A percentile compares a stretch with the other conserved stretches of the same genome.
phyloP scores from a whole-genome alignment of 2,329 filamentous ascomycete species.

The Paecilomyces dactylethromorphus region DNA sequence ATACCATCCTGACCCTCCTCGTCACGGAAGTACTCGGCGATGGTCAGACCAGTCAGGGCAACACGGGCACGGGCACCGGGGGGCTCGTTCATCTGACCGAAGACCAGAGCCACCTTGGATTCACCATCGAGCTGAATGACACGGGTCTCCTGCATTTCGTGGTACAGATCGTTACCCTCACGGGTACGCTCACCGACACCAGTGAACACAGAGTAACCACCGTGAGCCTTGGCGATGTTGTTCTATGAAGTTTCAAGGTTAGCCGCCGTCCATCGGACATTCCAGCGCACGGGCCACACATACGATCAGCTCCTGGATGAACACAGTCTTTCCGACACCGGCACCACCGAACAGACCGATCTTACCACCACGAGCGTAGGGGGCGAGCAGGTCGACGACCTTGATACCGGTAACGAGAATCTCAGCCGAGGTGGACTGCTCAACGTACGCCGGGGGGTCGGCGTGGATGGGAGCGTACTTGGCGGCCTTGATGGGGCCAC shows the following conservation, averaged over 20 bases:
- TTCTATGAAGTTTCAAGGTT: constrained; percentile 48
- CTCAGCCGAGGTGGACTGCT: constrained; percentile 95
- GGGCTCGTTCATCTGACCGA: constrained; percentile 99
- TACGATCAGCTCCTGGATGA: constrained; percentile 99
- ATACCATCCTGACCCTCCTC: constrained; percentile 79
- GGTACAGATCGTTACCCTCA: constrained; percentile 99
- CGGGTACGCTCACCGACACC: constrained; percentile 99
- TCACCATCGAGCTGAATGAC: constrained; percentile 99
- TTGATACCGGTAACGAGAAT: constrained; percentile 99
- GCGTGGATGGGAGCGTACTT: constrained; percentile 89
- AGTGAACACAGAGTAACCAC: constrained; percentile 99
- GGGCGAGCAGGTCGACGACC: constrained; percentile 97
- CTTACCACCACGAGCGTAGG: constrained; percentile 99
- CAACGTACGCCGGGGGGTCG: constrained; percentile 83
- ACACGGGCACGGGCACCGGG: constrained; percentile 99
- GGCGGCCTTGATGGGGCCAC: constrained; percentile 91
- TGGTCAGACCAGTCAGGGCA: constrained; percentile 75
- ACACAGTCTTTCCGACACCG: constrained; percentile 99
- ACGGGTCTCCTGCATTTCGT: constrained; percentile 99
- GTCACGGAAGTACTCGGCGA: constrained; percentile 72
- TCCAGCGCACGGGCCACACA: constrained; percentile 19
- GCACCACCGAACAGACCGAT: constrained; percentile 99
- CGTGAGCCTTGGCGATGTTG: constrained; percentile 99
- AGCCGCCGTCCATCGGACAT: background rate
- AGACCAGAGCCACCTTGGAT: constrained; percentile 98